Base-by-base conservation (phyloP, 257 asterid species). In the Penstemon davidsonii region DNA sequence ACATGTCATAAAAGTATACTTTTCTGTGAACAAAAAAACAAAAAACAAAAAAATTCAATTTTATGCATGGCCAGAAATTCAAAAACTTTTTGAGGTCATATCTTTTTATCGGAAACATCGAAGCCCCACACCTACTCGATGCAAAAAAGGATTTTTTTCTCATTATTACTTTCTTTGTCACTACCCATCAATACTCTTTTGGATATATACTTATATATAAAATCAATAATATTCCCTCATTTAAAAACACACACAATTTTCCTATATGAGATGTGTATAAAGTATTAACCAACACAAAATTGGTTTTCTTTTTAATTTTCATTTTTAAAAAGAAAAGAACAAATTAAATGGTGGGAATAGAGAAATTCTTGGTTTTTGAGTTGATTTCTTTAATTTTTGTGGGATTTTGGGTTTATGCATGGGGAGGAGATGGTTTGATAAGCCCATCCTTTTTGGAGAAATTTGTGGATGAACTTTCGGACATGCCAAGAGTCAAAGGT, bases 381-480 rank as follows among this genome's bases (percentile, higher is more conserved):
- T 56, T 69, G 1, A 7, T 69, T 33, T 67, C n/a, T 52, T 41
- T 65, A 7, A 58, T 60, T 41, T 8, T 77, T 37, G 6, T 77
- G 55, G 73, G 56, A 18, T 7, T 66, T 25, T 74, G 43, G 69
- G 55, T 36, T 7, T 64, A 25, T 67, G 77, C 87, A 75, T 64
- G 80, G 78, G 92, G 74, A 13, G 76, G 60, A 25, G 83, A 76
- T 59, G 62, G 67, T 49, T 66, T 86, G 4, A 0, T 86, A 5
- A 79, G 69, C 59, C 80, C 81, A 49, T 69, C 89, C 3, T 62
- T 76, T 67, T 25, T 92, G 82, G 76, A 70, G 81, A 86, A 72
- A 88, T 92, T 87, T 60, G 98, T 92, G 3, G 96, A 92, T 69
- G 66, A 84, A 44, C 77, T 92, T 41, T 83, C 84, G 11, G 86